phyloP scores from a whole-genome alignment of 2,329 filamentous ascomycete genomes.

The Cadophora sp. region DNA sequence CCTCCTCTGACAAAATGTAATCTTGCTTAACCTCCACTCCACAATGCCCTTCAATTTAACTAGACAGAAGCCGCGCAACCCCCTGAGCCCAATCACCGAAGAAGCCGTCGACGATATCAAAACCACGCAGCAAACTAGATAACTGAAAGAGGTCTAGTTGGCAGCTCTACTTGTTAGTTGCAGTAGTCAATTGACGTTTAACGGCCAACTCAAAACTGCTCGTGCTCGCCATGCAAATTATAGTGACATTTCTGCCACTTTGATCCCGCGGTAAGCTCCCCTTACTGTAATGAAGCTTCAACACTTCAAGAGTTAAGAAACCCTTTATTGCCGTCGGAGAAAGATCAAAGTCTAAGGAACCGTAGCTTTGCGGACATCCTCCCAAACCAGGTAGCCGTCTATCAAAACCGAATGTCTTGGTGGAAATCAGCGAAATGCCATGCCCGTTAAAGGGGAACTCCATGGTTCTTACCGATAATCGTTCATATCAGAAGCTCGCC shows the following conservation, averaged over 20 bases:
- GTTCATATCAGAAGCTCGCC: not conserved
- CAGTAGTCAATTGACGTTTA: not conserved
- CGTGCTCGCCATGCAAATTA: too few species aligned
- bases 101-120: constrained; percentile 22
- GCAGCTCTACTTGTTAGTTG: not conserved
- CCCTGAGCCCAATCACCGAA: constrained; percentile 24
- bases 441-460: constrained; percentile 1
- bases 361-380: not conserved
- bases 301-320: too few species aligned
- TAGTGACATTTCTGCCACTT: too few species aligned
- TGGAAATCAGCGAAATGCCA: not conserved
- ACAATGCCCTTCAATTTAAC: constrained; percentile 6
- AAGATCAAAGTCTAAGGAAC: not conserved
- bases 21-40: not conserved
- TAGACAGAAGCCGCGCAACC: constrained; percentile 7
- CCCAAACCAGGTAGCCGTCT: not conserved
- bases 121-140: not conserved
- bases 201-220: too few species aligned
- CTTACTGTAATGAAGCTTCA: not conserved
- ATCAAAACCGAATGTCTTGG: not conserved
- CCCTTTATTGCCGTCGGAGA: too few species aligned
- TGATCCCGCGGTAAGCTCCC: too few species aligned
- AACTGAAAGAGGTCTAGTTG: not conserved
- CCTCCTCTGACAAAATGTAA: not conserved
- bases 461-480: constrained; percentile 1